phyloP scores from a whole-genome alignment of 352 stramenopile genomes.

The Globisporangium emineosum region DNA sequence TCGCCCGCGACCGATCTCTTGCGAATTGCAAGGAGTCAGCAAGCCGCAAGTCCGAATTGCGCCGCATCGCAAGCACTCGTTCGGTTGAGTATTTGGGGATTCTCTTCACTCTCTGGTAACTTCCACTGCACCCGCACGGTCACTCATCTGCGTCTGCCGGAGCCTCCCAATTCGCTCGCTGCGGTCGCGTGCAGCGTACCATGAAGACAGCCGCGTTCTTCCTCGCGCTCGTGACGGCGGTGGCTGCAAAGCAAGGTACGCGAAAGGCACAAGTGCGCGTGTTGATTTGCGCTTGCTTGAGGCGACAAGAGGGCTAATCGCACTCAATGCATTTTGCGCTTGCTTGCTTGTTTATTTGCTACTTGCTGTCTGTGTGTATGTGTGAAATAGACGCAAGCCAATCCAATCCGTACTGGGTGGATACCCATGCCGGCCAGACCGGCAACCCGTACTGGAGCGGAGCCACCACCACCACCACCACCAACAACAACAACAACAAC shows the following conservation, averaged over 20 bases:
- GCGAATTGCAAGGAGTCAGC: background rate
- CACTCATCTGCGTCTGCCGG: background rate
- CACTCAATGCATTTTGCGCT: background rate
- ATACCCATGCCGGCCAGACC: constrained; percentile 12
- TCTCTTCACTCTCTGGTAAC: background rate
- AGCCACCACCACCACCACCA: background rate
- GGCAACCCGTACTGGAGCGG: constrained; percentile 16
- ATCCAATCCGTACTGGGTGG: constrained; percentile 10
- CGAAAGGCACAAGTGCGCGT: too few species aligned
- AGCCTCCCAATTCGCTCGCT: background rate
- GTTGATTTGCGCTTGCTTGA: background rate
- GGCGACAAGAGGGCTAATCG: too few species aligned
- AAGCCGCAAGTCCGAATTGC: background rate
- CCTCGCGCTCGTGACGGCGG: background rate
- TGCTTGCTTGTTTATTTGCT: background rate
- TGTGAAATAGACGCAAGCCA: background rate
- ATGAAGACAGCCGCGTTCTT: constrained; percentile 12
- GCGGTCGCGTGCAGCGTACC: background rate
- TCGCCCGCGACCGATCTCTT: background rate
- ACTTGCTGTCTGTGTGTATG: background rate
- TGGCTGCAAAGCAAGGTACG: constrained; percentile 8
- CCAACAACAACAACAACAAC: constrained; percentile 8
- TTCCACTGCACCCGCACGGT: background rate
- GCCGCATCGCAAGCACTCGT: background rate
- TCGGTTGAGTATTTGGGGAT: background rate